These are phyloP conservation scores for Chlorophyllum brunneum DNA, from an alignment of 768 basidiomycete species.

Conservation along the genomic window DNA sequence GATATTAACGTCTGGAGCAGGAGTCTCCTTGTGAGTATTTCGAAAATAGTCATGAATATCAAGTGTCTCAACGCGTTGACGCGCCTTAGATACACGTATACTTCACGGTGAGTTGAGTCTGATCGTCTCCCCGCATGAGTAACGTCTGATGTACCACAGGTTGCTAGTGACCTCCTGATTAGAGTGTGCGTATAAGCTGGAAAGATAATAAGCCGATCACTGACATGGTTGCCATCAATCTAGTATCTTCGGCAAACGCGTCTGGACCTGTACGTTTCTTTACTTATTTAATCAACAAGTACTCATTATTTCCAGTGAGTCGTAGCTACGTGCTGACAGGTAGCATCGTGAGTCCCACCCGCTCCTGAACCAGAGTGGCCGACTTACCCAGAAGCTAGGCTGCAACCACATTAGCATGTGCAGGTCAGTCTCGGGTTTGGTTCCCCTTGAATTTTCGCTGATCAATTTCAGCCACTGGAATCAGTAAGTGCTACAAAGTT, in stretches of 20 bases:
- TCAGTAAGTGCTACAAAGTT: not conserved
- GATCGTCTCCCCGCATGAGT: too few species aligned
- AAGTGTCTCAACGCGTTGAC: not conserved
- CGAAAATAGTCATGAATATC: too few species aligned
- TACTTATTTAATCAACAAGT: too few species aligned
- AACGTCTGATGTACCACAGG: constrained; percentile 5
- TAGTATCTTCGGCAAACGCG: constrained; percentile 21
- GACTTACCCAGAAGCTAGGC: too few species aligned
- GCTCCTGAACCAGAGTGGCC: too few species aligned
- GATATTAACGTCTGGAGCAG: not conserved
- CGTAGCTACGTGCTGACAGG: constrained; percentile 11
- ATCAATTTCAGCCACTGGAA: not conserved
- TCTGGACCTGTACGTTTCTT: constrained; percentile 16
- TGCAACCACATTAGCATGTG: not conserved
- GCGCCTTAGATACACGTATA: constrained; percentile 15
- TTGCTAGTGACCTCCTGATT: constrained; percentile 20
- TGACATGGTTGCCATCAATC: not conserved
- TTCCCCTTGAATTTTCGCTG: too few species aligned
- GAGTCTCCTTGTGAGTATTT: constrained; percentile 2
- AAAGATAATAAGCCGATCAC: too few species aligned
- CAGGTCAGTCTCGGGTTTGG: constrained; percentile 3
- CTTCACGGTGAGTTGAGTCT: constrained; percentile 20
- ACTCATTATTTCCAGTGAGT: too few species aligned
- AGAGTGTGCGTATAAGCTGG: constrained; percentile 15
- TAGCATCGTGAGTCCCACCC: constrained; percentile 1